Conservation (phyloP, 805 yeast genomes). For the Myxozyma monticola region DNA sequence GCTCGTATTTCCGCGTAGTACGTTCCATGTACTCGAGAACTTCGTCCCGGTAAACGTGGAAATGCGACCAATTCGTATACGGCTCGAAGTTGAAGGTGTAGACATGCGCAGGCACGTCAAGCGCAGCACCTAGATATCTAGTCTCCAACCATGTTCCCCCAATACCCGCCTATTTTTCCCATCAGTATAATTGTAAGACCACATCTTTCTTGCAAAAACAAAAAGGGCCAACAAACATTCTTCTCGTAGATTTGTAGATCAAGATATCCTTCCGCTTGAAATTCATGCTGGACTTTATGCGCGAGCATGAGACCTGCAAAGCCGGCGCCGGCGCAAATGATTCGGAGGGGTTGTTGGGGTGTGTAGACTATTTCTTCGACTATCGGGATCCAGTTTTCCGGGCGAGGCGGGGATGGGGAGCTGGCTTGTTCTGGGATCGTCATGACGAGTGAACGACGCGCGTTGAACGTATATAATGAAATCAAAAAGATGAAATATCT, state of each 20-base stretch:
- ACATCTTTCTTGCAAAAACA: neutral
- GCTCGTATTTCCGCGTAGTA: slow-evolving; percentile 32
- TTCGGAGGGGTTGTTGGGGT: slow-evolving; percentile 3
- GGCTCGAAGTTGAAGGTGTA: slow-evolving; percentile 36
- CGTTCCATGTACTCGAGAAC: slow-evolving; percentile 32
- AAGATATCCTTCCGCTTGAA: slow-evolving; percentile 6
- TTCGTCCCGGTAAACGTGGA: slow-evolving; percentile 34
- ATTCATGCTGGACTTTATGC: slow-evolving; percentile 13
- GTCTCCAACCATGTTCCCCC: slow-evolving; percentile 37
- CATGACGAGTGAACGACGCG: too few relatives aligned
- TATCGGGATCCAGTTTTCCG: slow-evolving; percentile 6
- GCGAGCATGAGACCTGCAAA: slow-evolving; percentile 15
- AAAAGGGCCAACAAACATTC: neutral
- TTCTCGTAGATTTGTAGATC: slow-evolving; percentile 15
- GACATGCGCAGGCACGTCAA: slow-evolving; percentile 34
- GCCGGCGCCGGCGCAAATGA: slow-evolving; percentile 13
- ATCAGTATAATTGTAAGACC: neutral
- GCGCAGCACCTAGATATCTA: slow-evolving; percentile 35
- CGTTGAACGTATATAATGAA: too few relatives aligned
- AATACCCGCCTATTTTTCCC: slow-evolving; percentile 34
- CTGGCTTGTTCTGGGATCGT: too few relatives aligned
- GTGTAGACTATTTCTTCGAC: slow-evolving; percentile 6
- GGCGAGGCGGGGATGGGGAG: too few relatives aligned
- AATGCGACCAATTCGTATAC: slow-evolving; percentile 34
- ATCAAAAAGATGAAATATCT: too few relatives aligned